These are phyloP conservation scores for Candida pini DNA, from an alignment of 805 yeast species.

Conservation along the genomic window DNA sequence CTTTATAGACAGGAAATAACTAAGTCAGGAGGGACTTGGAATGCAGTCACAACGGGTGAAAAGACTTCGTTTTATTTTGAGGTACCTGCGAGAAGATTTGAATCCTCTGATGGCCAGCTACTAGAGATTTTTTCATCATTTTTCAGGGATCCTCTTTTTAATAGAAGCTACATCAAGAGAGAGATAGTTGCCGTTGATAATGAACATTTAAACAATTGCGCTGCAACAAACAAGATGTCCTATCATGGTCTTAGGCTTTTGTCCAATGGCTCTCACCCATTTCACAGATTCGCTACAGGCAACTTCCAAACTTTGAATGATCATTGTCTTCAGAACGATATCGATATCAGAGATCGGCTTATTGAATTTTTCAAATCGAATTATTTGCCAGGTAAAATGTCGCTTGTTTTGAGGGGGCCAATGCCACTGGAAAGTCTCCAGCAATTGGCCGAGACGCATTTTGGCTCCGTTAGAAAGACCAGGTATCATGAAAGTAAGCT, in stretches of 20 bases:
- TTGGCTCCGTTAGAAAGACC: constrained; percentile 29
- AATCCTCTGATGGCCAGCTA: constrained; percentile 14
- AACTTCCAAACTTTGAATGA: constrained; percentile 42
- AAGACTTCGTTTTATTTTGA: constrained; percentile 61
- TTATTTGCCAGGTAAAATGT: constrained; percentile 45
- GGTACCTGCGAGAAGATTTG: constrained; percentile 37
- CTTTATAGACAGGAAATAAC: constrained; percentile 38
- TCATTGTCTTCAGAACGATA: constrained; percentile 27
- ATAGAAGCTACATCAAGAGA: constrained; percentile 32
- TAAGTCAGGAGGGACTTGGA: constrained; percentile 49
- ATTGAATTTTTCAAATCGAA: constrained; percentile 33
- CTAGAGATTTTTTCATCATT: constrained; percentile 46
- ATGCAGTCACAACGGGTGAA: constrained; percentile 68
- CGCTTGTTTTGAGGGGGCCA: constrained; percentile 59
- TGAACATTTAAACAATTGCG: constrained; percentile 56
- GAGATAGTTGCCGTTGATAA: constrained; percentile 61
- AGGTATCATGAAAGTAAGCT: not conserved
- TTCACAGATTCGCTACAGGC: constrained; percentile 64
- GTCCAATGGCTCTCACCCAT: constrained; percentile 44
- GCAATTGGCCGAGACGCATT: constrained; percentile 42
- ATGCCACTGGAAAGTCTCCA: constrained; percentile 55
- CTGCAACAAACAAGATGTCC: constrained; percentile 38
- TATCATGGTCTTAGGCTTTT: constrained; percentile 56
- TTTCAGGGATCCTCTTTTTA: constrained; percentile 48
- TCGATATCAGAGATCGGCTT: constrained; percentile 33